phyloP scores from a whole-genome alignment of 2,329 filamentous ascomycete genomes.

The Stemphylium vesicarium region DNA sequence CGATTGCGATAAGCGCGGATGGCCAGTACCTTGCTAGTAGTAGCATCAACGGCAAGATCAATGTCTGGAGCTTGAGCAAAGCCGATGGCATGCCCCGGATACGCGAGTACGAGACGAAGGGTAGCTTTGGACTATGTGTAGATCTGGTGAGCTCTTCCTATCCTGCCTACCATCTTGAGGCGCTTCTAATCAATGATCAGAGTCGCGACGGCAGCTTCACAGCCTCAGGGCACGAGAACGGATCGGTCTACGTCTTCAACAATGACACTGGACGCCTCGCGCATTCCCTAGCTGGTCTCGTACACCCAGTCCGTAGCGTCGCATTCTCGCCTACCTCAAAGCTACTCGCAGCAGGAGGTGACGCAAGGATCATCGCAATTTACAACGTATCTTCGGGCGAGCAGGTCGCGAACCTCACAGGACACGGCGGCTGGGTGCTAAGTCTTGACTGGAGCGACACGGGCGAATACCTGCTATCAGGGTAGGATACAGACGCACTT shows the following conservation, averaged over 20 bases:
- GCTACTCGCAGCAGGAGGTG: conserved; percentile 86
- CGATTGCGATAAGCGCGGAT: conserved; percentile 81
- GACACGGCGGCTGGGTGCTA: conserved; percentile 86
- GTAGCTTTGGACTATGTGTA: conserved; percentile 88
- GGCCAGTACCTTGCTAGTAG: conserved; percentile 86
- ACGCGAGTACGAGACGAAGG: conserved; percentile 87
- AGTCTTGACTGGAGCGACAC: conserved; percentile 92
- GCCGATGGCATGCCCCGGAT: conserved; percentile 67
- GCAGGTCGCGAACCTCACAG: conserved; percentile 83
- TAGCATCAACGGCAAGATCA: conserved; percentile 84
- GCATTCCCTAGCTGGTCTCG: conserved; percentile 84
- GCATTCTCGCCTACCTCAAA: conserved; percentile 87
- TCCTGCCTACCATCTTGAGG: not conserved
- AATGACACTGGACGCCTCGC: conserved; percentile 85
- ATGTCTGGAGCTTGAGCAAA: conserved; percentile 76
- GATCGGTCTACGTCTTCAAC: conserved; percentile 91
- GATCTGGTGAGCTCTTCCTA: conserved; percentile 65
- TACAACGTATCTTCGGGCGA: conserved; percentile 94
- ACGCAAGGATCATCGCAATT: conserved; percentile 84
- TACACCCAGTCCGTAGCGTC: conserved; percentile 83
- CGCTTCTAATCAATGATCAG: conserved; percentile 42
- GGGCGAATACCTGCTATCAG: conserved; percentile 88
- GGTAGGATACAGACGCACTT: conserved; percentile 53
- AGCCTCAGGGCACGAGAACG: conserved; percentile 91
- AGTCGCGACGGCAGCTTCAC: conserved; percentile 80